Evolutionary conservation across 805 yeast genomes (phyloP).

Genomic region (Ogataea polymorpha): DNA sequence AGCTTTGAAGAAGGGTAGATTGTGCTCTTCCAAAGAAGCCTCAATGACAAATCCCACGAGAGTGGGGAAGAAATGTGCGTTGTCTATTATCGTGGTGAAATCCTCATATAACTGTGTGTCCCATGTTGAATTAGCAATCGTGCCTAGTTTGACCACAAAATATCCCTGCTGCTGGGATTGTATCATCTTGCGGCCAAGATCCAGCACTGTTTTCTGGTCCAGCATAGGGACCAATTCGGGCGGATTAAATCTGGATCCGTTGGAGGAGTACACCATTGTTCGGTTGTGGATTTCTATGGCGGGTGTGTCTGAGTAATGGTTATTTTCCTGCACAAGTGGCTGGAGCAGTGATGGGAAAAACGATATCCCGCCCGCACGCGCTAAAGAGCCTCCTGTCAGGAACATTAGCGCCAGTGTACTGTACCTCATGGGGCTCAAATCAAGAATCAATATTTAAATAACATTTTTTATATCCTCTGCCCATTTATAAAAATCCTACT

Average conservation of each 20-base stretch:
- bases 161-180: conserved; percentile 14
- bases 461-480: conserved; percentile 1
- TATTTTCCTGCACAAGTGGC: conserved; percentile 8
- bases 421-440: background rate
- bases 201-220: conserved; percentile 9
- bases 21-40: conserved; percentile 78
- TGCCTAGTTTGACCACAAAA: conserved; percentile 15
- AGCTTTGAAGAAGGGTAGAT: conserved; percentile 79
- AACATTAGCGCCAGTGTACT: background rate
- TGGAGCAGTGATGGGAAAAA: conserved; percentile 11
- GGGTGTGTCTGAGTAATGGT: conserved; percentile 10
- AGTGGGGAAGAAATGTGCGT: conserved; percentile 63
- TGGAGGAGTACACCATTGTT: conserved; percentile 15
- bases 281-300: conserved; percentile 12
- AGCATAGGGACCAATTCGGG: conserved; percentile 6
- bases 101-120: conserved; percentile 49
- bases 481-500: conserved; percentile 7
- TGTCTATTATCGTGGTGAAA: conserved; percentile 74
- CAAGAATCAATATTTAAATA: background rate
- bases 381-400: background rate
- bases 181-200: conserved; percentile 9
- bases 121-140: conserved; percentile 16
- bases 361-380: conserved; percentile 8
- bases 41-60: conserved; percentile 92
- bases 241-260: conserved; percentile 12